Base-by-base conservation (phyloP, 805 yeast genomes). In the Candida tammaniensis region DNA sequence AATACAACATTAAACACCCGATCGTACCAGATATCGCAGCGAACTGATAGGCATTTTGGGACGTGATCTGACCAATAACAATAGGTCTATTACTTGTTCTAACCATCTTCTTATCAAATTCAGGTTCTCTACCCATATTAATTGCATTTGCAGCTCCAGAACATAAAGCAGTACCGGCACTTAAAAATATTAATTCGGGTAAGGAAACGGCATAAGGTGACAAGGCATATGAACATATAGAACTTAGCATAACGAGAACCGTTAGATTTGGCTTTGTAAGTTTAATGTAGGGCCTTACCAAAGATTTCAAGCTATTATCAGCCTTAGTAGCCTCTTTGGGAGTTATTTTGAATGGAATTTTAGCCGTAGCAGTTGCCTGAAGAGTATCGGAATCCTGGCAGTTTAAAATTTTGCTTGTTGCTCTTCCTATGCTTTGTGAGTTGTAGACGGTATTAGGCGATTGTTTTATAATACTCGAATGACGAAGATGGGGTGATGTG, bases 101-200 rank as follows among this genome's bases (percentile, higher is more conserved):
- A 3, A 81, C 74, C 98, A 93, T 93, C 52, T 75, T 72, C 30
- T 75, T 71, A 54, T 93, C 98, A 52, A 79, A 93, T 14, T 77
- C 83, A 1, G 96, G 96, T 59, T 93, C 98, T 47, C 98, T 70
- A 2, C 88, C 98, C 95, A 89, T 91, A 54, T 93, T 93, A 30
- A 93, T 87, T 3, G 98, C 95, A 61, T 93, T 93, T 2, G 98
- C 98, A 2, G 96, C 80, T 8, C 95, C 94, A 0, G 96, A 87
- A 44, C 93, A 77, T 21, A 93, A 61, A 1, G 91, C 76, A 0
- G 97, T 93, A 11, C 98, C 98, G 0, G 72, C 58, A 0, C 96
- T 86, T 20, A 93, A 66, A 46, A 79, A 78, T 20, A 85, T 49
- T 31, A 93, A 70, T 42, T 86, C 81, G 5, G 76, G 64, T 3